phyloP scores from a whole-genome alignment of 2,329 filamentous ascomycete genomes.

The Cercospora zeina region DNA sequence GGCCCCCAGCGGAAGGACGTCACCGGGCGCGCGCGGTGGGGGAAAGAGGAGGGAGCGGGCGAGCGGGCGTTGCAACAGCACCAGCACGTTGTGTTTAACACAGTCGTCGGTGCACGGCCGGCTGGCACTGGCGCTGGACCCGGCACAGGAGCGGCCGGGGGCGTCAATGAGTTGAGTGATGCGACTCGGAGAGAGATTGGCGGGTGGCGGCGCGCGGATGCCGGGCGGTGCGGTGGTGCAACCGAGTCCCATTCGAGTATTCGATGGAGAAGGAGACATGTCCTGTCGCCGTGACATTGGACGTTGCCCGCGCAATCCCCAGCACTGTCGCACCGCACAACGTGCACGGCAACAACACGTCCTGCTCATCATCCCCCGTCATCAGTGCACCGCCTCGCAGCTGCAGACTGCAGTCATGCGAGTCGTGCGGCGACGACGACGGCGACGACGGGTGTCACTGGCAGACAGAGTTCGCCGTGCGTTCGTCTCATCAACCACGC shows the following conservation, averaged over 20 bases:
- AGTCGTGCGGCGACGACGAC: background rate
- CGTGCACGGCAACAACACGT: background rate
- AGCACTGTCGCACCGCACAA: background rate
- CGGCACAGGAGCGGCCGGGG: background rate
- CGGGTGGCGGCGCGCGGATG: too few relatives aligned
- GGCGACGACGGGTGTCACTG: background rate
- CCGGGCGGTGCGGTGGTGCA: too few relatives aligned
- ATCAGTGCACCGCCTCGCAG: background rate
- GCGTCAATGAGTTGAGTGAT: too few relatives aligned
- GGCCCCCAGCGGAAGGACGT: slow-evolving; percentile 8
- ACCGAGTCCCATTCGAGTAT: too few relatives aligned
- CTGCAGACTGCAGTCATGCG: background rate
- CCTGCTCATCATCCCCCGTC: background rate
- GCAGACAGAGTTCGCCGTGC: background rate
- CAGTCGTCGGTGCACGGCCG: background rate
- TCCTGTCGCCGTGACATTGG: too few relatives aligned
- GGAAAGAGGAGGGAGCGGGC: background rate
- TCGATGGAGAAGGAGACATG: too few relatives aligned
- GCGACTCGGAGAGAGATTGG: too few relatives aligned
- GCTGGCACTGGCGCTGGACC: background rate
- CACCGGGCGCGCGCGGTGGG: background rate
- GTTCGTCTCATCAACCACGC: background rate
- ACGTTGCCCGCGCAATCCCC: too few relatives aligned
- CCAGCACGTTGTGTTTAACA: slow-evolving; percentile 4
- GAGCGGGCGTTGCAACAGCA: background rate